Evolutionary conservation across 1,139 yeast species (phyloP).

Genomic region (Pichia sp.): DNA sequence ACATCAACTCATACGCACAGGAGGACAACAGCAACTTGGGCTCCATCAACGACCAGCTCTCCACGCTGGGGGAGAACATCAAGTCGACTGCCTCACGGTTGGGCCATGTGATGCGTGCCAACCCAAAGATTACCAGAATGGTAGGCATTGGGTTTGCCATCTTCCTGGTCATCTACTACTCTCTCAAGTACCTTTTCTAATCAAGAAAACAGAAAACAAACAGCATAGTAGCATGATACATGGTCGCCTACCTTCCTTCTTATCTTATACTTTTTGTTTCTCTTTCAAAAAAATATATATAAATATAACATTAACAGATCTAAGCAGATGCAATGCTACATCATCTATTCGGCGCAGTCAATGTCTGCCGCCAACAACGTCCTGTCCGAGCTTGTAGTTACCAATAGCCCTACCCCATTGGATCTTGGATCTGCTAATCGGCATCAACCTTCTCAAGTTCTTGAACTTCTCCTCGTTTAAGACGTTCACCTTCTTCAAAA

Average conservation of each 20-base stretch:
- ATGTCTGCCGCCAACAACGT: constrained; percentile 49
- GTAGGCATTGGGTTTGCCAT: constrained; percentile 54
- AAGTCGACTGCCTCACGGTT: constrained; percentile 65
- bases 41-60: constrained; percentile 54
- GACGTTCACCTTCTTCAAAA: constrained; percentile 61
- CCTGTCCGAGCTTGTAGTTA: constrained; percentile 82
- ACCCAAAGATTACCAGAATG: constrained; percentile 53
- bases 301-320: background rate
- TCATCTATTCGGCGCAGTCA: constrained; percentile 5
- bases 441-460: constrained; percentile 81
- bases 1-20: constrained; percentile 56
- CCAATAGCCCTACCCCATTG: constrained; percentile 96
- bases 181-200: constrained; percentile 46
- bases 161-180: constrained; percentile 64
- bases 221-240: background rate
- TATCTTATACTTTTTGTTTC: background rate
- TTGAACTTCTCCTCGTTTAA: constrained; percentile 82
- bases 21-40: constrained; percentile 55
- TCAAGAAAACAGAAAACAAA: background rate
- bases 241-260: background rate
- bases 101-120: constrained; percentile 53
- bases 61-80: constrained; percentile 54
- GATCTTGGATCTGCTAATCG: constrained; percentile 85
- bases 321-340: background rate
- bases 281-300: background rate